A percentile compares a stretch with the other conserved stretches of the same genome.
Evolutionary conservation across 805 yeast genomes (phyloP).

Genomic region (Pichia californica): DNA sequence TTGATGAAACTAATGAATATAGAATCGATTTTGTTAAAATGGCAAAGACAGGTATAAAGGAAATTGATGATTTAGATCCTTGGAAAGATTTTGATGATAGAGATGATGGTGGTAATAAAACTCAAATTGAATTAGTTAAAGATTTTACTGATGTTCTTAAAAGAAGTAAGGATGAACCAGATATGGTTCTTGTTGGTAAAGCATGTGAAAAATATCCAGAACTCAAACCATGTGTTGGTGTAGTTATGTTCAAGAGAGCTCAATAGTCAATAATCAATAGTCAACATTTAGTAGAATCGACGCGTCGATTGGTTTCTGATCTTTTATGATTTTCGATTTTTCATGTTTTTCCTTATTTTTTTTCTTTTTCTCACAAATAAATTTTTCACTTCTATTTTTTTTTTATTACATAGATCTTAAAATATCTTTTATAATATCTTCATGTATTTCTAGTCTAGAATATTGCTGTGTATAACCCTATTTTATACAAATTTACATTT

Average conservation of each 20-base stretch:
- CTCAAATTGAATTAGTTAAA: constrained; percentile 11
- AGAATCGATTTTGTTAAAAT: constrained; percentile 13
- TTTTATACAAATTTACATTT: too few species aligned
- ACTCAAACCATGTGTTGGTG: constrained; percentile 18
- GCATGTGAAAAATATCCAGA: constrained; percentile 12
- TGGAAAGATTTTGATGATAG: constrained; percentile 18
- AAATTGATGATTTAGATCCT: constrained; percentile 14
- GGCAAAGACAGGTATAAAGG: constrained; percentile 9
- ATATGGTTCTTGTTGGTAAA: constrained; percentile 15
- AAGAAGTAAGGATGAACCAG: constrained; percentile 22
- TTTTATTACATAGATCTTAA: too few species aligned
- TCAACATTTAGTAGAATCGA: too few species aligned
- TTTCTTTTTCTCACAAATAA: background rate
- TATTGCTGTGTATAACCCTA: too few species aligned
- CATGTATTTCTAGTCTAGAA: too few species aligned
- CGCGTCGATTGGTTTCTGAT: background rate
- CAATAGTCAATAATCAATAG: too few species aligned
- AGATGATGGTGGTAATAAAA: constrained; percentile 10
- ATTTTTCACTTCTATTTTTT: constrained; percentile 1
- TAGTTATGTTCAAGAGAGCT: constrained; percentile 16
- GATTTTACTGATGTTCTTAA: constrained; percentile 14
- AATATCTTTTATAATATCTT: too few species aligned
- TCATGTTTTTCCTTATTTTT: background rate
- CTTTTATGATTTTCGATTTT: background rate
- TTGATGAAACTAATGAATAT: constrained; percentile 7